Evolutionary conservation across 345 rosid genomes (phyloP), one percentile per base, ranked within the genome.

Genomic region (Euclidium syriacum): DNA sequence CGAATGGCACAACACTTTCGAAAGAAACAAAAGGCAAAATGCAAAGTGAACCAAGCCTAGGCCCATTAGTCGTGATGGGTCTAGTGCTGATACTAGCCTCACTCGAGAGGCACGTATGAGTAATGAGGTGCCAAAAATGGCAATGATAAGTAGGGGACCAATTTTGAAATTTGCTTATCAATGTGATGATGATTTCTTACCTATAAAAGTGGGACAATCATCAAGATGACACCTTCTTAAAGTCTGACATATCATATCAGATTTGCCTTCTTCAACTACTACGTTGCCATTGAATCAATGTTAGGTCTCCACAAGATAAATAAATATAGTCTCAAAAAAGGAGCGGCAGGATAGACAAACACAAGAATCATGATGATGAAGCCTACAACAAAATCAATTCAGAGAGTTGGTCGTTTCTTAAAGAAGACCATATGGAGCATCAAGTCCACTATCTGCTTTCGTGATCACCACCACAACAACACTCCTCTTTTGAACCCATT

Each of bases 361-460:
- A 17, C 15, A 39, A 18, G 4, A 29, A 52, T 12, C 20, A 42
- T 26, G 40, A 71, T 54, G 70, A 57, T 64, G 60, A 71, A 55
- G 14, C 70, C 70, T 43, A 23, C 59, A 40, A 65, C 77, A 68
- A 85, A 81, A 56, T 79, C 95, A 66, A 67, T 81, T 58, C 52
- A 70, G 27, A 83, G 79, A 66, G 75, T 86, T 73, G 84, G 71
- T 70, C 77, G 64, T 47, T 70, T 85, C 76, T 52, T 85, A 35
- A 78, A 56, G 62, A 81, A 74, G 42, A 69, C 88, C 42, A 53
- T 87, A 35, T 52, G 57, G 6, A 81, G 77, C 75, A 65, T 89
- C 55, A 82, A 75, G 65, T 81, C 84, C 35, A 42, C 54, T 68
- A 43, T 85, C 72, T 55, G 81, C 69, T 74, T 75, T 29, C 70